Evolutionary conservation across 306 rosid genomes (phyloP), one percentile per base, ranked within the genome.

Genomic region (Cucumis cinereus): DNA sequence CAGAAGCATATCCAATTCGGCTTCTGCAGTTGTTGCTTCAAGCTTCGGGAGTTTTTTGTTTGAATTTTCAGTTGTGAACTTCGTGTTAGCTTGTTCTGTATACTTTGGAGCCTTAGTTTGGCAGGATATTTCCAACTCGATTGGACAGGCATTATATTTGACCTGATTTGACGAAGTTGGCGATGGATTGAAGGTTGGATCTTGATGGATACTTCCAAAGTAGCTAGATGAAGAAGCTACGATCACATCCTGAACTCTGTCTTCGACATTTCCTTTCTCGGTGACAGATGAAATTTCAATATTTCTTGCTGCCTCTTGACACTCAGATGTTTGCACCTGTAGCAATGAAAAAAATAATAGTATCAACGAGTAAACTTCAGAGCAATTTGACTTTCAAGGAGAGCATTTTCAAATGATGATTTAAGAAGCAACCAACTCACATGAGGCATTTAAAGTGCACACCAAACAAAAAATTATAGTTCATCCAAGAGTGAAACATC

Each of bases 1-100:
- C 15, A 87, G 89, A 84, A 91, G 97, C 92, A 87, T 81, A 82
- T 89, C 92, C 67, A 91, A 76, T 71, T 91, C 98, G 33, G 76
- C 80, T 85, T 90, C 97, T 43, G 89, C 91, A 66, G 81, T 57
- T 26, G 86, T 73, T 26, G 83, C 80, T 82, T 80, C 88, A 85
- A 84, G 85, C 22, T 82, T 28, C 7, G 86, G 15, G 19, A 59
- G 40, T 55, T 85, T 81, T 77, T 78, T 78, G 47, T 49, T 70
- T 17, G 78, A 30, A 35, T 84, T 83, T 58, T 66, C 69, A 33
- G 57, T 62, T n/a, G 7, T 55, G 74, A 82, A 75, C 60, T 54
- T 77, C 47, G 60, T 11, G n/a, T 59, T 71, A 45, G 47, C 28
- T 78, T 76, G 83, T 76, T 79, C 79, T 58, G 66, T 60, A 7